Conservation (phyloP, 2,329 filamentous ascomycete genomes). For the Botrytis hyacinthi region DNA sequence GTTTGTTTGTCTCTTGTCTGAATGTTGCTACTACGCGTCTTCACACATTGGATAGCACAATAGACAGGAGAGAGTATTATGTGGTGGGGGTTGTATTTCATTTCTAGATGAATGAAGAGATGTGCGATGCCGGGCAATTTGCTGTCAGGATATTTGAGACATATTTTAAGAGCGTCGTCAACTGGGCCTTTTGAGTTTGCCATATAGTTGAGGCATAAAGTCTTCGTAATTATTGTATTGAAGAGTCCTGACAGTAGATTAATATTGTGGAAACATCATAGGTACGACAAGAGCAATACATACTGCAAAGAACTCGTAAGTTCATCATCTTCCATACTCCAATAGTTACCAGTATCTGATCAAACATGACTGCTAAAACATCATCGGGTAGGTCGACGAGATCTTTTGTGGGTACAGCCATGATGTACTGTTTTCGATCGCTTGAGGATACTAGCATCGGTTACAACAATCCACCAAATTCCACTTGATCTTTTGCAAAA, state of each 20-base stretch:
- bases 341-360: not conserved
- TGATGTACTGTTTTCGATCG: not conserved
- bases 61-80: not conserved
- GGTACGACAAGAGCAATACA: not conserved
- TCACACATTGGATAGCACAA: not conserved
- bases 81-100: not conserved
- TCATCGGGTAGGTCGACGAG: not conserved
- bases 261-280: not conserved
- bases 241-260: not conserved
- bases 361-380: not conserved
- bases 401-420: not conserved
- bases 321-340: not conserved
- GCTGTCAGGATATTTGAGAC: not conserved
- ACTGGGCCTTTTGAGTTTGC: not conserved
- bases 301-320: not conserved
- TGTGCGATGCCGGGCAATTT: not conserved
- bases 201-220: not conserved
- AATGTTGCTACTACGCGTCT: not conserved
- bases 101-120: not conserved
- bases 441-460: not conserved
- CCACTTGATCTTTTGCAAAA: not conserved
- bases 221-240: not conserved
- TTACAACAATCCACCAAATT: not conserved
- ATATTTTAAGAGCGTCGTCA: not conserved
- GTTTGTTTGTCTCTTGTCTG: not conserved